These are phyloP conservation scores for Sugiyamaella japonica DNA, from an alignment of 1,139 yeast genomes.

Conservation along the genomic window DNA sequence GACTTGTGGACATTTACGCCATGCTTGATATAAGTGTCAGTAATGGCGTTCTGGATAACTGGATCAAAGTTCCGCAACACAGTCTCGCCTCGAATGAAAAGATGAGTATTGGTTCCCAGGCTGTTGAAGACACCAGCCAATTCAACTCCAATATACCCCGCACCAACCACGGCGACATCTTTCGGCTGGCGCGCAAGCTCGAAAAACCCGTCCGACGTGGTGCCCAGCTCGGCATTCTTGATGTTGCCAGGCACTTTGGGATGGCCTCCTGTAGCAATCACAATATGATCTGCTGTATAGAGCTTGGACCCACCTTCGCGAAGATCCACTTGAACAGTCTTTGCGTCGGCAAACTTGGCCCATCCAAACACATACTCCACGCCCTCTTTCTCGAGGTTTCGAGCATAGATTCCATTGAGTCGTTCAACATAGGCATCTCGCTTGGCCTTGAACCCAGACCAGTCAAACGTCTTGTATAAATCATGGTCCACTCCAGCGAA, in stretches of 20 bases:
- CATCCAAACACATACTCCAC: conserved; percentile 87
- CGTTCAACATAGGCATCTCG: conserved; percentile 88
- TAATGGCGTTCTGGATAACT: conserved; percentile 72
- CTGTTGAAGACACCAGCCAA: conserved; percentile 91
- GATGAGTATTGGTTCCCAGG: conserved; percentile 81
- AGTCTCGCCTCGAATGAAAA: conserved; percentile 87
- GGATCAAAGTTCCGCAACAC: conserved; percentile 87
- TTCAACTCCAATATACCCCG: conserved; percentile 97
- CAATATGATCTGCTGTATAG: conserved; percentile 76
- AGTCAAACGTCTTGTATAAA: conserved; percentile 61
- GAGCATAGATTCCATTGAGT: conserved; percentile 89
- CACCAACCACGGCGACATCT: conserved; percentile 92
- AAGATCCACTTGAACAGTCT: conserved; percentile 72
- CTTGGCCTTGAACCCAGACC: conserved; percentile 77
- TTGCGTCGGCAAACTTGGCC: conserved; percentile 60
- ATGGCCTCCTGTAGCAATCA: conserved; percentile 93
- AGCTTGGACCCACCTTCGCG: conserved; percentile 48
- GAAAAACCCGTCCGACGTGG: conserved; percentile 90
- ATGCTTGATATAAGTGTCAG: conserved; percentile 72
- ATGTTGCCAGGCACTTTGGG: conserved; percentile 70
- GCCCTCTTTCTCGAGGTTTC: conserved; percentile 81
- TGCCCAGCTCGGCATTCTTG: conserved; percentile 82
- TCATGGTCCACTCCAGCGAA: conserved; percentile 54
- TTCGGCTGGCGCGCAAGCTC: conserved; percentile 78
- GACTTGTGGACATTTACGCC: conserved; percentile 80